A percentile compares a stretch with the other conserved stretches of the same genome.
phyloP scores from a whole-genome alignment of 305 asterid genomes.

The Fraxinus nigra region DNA sequence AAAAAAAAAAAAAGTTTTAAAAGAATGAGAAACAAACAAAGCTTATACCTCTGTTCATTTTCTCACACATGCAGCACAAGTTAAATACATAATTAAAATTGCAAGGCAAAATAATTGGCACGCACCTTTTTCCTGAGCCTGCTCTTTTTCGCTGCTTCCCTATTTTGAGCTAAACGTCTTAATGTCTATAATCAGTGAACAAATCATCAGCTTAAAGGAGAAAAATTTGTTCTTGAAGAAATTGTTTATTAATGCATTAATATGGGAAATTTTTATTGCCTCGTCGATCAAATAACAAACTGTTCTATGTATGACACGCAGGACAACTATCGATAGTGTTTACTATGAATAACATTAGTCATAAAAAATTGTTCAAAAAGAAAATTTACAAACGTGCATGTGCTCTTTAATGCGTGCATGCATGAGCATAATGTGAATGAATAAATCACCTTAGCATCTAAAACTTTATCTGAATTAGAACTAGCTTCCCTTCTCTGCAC shows the following conservation, averaged over 20 bases:
- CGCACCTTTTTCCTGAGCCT: conserved; percentile 87
- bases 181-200: conserved; percentile 52
- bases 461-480: conserved; percentile 60
- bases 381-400: neutral
- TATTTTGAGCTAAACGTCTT: conserved; percentile 96
- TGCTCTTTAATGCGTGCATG: conserved; percentile 27
- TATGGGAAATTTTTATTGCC: no score
- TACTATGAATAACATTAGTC: no score
- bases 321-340: no score
- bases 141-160: conserved; percentile 98
- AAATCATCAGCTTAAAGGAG: conserved; percentile 23
- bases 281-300: no score
- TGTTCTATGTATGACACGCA: no score
- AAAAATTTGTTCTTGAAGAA: neutral
- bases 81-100: neutral
- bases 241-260: neutral
- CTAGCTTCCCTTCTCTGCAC: conserved; percentile 77
- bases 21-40: no score
- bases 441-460: conserved; percentile 71
- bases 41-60: neutral
- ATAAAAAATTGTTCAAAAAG: neutral
- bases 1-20: no score
- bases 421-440: conserved; percentile 27
- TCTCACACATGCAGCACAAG: neutral
- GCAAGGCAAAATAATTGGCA: neutral